phyloP scores from a whole-genome alignment of 2,329 filamentous ascomycete species.

The Diaporthe sp. region DNA sequence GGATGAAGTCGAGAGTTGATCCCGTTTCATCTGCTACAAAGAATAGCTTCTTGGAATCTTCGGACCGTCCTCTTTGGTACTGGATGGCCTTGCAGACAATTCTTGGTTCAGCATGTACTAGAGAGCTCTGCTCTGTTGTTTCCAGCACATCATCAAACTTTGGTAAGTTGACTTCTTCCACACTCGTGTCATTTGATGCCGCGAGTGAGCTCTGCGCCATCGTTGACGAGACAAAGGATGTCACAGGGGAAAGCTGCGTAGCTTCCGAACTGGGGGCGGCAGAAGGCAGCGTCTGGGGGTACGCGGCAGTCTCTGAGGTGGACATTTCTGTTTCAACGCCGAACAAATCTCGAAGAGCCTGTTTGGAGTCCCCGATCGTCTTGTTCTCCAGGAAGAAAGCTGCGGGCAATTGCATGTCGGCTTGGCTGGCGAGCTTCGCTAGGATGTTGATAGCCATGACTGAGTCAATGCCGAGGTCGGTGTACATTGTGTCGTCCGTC shows the following conservation, averaged over 20 bases:
- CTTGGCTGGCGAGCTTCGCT: background rate
- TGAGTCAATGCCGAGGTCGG: background rate
- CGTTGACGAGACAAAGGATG: background rate
- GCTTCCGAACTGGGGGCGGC: background rate
- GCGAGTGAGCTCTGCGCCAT: background rate
- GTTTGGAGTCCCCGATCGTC: background rate
- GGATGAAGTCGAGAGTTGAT: background rate
- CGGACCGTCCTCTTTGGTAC: background rate
- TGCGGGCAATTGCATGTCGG: background rate
- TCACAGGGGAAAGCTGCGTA: background rate
- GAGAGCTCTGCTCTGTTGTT: background rate
- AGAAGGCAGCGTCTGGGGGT: background rate
- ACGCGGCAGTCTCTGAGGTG: background rate
- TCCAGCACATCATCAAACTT: background rate
- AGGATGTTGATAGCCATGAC: background rate
- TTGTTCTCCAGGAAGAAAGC: conserved; percentile 7
- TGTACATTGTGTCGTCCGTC: background rate
- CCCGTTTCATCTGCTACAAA: background rate
- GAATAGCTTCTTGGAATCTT: background rate
- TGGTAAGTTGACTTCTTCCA: background rate
- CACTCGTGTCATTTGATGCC: background rate
- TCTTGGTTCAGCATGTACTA: background rate
- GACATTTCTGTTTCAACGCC: background rate
- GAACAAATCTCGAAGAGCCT: background rate
- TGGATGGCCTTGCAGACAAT: background rate